Percentiles rank a stretch among this genome's conserved stretches.
These are phyloP conservation scores for Neofusicoccum sp. DNA, from an alignment of 2,329 filamentous ascomycete species.

Conservation along the genomic window DNA sequence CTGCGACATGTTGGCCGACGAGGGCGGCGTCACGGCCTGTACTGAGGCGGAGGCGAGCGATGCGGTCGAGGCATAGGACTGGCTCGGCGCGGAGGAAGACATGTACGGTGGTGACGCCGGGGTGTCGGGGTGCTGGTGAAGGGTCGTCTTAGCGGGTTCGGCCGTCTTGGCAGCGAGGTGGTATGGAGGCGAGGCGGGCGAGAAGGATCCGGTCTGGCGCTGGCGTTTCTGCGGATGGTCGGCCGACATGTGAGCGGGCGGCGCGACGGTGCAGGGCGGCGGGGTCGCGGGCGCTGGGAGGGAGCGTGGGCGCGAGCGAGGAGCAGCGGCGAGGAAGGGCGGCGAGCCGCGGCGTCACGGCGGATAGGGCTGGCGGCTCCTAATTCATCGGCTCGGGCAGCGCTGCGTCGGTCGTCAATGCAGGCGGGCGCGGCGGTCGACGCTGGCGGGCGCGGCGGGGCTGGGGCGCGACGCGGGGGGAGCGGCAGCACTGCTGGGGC, in stretches of 20 bases:
- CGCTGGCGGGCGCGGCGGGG: neutral
- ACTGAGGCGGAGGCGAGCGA: constrained; percentile 31
- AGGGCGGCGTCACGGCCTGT: constrained; percentile 45
- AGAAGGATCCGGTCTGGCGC: constrained; percentile 47
- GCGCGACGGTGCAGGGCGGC: neutral
- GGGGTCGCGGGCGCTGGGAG: neutral
- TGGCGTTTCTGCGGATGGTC: constrained; percentile 36
- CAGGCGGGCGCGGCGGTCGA: neutral
- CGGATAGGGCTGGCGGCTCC: constrained; percentile 12
- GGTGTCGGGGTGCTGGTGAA: constrained; percentile 46
- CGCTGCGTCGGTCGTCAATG: neutral
- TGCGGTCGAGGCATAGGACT: constrained; percentile 24
- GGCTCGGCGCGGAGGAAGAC: constrained; percentile 48
- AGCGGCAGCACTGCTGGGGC: constrained; percentile 13
- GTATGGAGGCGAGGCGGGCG: constrained; percentile 48
- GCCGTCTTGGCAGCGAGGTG: constrained; percentile 39
- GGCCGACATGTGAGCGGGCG: constrained; percentile 26
- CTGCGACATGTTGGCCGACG: constrained; percentile 43
- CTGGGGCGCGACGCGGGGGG: constrained; percentile 5
- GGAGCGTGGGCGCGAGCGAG: constrained; percentile 11
- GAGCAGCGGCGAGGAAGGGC: constrained; percentile 10
- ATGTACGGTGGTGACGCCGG: constrained; percentile 52
- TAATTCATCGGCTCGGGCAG: constrained; percentile 11
- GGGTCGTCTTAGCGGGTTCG: constrained; percentile 44
- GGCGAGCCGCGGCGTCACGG: constrained; percentile 25